These are phyloP conservation scores for Oenanthe sinensis DNA, from an alignment of 129 eudicot species.

Conservation along the genomic window DNA sequence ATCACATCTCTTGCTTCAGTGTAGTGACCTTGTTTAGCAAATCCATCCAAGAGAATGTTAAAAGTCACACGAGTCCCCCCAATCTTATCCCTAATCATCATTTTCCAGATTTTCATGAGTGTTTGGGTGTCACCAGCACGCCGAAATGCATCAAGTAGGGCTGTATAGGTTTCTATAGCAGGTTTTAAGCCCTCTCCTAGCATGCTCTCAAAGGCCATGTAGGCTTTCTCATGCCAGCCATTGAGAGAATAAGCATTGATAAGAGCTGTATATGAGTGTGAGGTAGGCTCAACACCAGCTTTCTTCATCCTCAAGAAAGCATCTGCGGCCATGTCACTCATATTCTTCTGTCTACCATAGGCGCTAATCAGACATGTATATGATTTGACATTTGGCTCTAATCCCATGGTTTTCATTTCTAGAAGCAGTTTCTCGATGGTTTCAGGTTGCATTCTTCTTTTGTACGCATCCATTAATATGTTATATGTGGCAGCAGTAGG, in stretches of 20 bases:
- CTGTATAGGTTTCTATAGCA: constrained; percentile 76
- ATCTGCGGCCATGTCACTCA: constrained; percentile 86
- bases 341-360: constrained; percentile 71
- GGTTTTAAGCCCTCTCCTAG: constrained; percentile 64
- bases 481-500: constrained; percentile 76
- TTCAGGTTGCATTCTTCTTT: constrained; percentile 88
- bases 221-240: constrained; percentile 92
- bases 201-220: constrained; percentile 66
- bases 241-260: constrained; percentile 73
- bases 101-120: constrained; percentile 70
- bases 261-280: constrained; percentile 84
- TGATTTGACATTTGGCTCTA: constrained; percentile 67
- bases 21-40: constrained; percentile 80
- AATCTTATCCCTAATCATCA: constrained; percentile 73
- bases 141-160: constrained; percentile 74
- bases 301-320: constrained; percentile 82
- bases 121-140: constrained; percentile 80
- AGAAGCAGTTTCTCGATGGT: constrained; percentile 60
- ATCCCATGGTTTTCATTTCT: constrained; percentile 64
- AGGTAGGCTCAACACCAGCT: constrained; percentile 67
- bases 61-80: constrained; percentile 84
- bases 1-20: constrained; percentile 83
- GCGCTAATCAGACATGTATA: constrained; percentile 82
- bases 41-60: constrained; percentile 76
- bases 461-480: constrained; percentile 79